Percentiles rank a stretch among this genome's conserved stretches.
phyloP scores from a whole-genome alignment of 2,329 filamentous ascomycete species.

The Simplicillium aogashimaense region DNA sequence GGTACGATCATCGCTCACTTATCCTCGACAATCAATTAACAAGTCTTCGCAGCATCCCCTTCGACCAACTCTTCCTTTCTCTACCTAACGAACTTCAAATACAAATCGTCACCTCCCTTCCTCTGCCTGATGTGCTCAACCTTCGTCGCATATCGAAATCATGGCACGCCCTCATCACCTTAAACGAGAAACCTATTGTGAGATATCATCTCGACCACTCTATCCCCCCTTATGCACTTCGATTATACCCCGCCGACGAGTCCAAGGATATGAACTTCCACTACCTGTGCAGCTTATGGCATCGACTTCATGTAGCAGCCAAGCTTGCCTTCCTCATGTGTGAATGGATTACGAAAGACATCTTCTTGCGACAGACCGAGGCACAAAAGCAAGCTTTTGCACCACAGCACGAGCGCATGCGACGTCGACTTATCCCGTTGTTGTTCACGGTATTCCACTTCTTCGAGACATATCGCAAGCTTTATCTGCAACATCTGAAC shows the following conservation, averaged over 20 bases:
- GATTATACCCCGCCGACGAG: slow-evolving; percentile 46
- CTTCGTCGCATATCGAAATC: slow-evolving; percentile 48
- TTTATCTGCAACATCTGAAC: slow-evolving; percentile 47
- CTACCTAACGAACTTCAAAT: slow-evolving; percentile 54
- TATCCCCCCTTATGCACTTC: slow-evolving; percentile 49
- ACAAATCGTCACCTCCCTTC: slow-evolving; percentile 50
- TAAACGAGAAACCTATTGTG: slow-evolving; percentile 52
- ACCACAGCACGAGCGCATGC: slow-evolving; percentile 53
- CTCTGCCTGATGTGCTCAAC: slow-evolving; percentile 50
- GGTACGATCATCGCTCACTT: slow-evolving; percentile 12
- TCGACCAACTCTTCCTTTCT: slow-evolving; percentile 47
- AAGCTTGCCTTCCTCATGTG: slow-evolving; percentile 54
- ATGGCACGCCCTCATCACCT: slow-evolving; percentile 48
- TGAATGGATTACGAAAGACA: slow-evolving; percentile 55
- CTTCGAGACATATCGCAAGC: slow-evolving; percentile 52
- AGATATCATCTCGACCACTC: slow-evolving; percentile 50
- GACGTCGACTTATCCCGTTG: slow-evolving; percentile 51
- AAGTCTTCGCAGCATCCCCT: slow-evolving; percentile 26
- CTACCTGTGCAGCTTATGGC: slow-evolving; percentile 55
- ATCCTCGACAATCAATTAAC: slow-evolving; percentile 6
- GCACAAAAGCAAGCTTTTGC: slow-evolving; percentile 46
- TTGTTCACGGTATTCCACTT: slow-evolving; percentile 60
- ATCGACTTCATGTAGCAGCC: slow-evolving; percentile 53
- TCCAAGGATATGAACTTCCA: slow-evolving; percentile 42
- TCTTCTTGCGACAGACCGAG: slow-evolving; percentile 49